Evolutionary conservation across 805 yeast genomes (phyloP), one percentile per base, ranked within the genome.

Genomic region (Teunomyces funiuensis): DNA sequence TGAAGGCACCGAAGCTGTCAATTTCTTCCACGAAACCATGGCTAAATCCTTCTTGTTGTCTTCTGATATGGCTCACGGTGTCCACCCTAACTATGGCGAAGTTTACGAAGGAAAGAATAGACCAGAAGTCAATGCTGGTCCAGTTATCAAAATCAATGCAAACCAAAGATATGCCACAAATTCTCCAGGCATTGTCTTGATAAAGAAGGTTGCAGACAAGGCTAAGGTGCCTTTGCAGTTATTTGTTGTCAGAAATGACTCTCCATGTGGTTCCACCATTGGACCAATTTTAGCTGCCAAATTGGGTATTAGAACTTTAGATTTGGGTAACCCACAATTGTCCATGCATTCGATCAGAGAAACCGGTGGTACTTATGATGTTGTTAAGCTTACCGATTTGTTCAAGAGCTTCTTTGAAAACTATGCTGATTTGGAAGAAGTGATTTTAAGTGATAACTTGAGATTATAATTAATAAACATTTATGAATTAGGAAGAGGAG

Each of bases 21-120:
- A 55, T 28, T 62, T 62, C 30, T 72, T 78, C 45, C 65, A 76
- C 43, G 79, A 82, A 38, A 61, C 84, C 1, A 73, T 82, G 66
- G 74, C 90, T 6, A 83, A 83, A 59, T 88, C 97, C 1, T 90
- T 93, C 63, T 76, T 91, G 52, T 63, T 93, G 33, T 90, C 97
- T 0, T 87, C 96, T 0, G 99, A 91, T 61, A 93, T 89, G 81
- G 96, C 98, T 1, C 99, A 91, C 60, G 98, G 96, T 23, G 85
- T 91, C 28, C 97, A 91, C 62, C 99, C 99, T 43, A 91, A 91
- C 63, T 91, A 91, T 61, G 66, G 78, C 4, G 76, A 74, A 40
- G 78, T 78, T 52, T 85, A 93, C 64, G 98, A 93, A 59, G 59
- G 78, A 16, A 69, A 76, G 46, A 95, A 91, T 62, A 78, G 79